A percentile compares a stretch with the other conserved stretches of the same genome.
Conservation (phyloP, 2,329 filamentous ascomycete genomes). For the Beauveria asiatica region DNA sequence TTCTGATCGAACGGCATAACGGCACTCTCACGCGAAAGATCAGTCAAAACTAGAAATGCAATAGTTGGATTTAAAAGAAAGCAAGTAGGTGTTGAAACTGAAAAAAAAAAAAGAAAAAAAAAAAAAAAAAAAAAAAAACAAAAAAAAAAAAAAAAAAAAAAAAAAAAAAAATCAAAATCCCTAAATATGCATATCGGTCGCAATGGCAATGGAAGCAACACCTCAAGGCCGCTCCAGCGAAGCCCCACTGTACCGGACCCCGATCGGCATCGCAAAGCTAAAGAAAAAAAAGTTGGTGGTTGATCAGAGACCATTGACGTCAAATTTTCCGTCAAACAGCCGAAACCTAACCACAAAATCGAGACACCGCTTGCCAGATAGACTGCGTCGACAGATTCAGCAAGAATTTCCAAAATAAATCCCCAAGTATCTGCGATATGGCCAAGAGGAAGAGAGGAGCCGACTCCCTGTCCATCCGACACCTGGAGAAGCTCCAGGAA, state of each 20-base stretch:
- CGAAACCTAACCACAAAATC: background rate
- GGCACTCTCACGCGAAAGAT: too few species aligned
- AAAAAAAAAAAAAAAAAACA: too few species aligned
- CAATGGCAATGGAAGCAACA: background rate
- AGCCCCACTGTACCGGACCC: background rate
- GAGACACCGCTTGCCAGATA: background rate
- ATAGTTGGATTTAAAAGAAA: too few species aligned
- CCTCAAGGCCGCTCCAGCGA: background rate
- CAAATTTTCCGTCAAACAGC: background rate
- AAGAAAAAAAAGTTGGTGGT: background rate
- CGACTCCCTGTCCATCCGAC: constrained; percentile 37
- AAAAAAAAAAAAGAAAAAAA: too few species aligned
- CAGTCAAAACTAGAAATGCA: too few species aligned
- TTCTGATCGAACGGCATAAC: too few species aligned
- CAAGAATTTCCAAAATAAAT: too few species aligned
- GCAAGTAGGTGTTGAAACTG: too few species aligned
- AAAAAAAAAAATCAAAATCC: too few species aligned
- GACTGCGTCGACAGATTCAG: background rate
- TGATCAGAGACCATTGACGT: background rate
- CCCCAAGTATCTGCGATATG: constrained; percentile 22
- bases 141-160: too few species aligned
- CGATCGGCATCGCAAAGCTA: background rate
- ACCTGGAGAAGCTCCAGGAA: constrained; percentile 47
- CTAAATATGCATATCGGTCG: too few species aligned
- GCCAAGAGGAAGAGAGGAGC: constrained; percentile 48